Evolutionary conservation across 768 basidiomycete genomes (phyloP), one percentile per base, ranked within the genome.

Genomic region (Paxillus rubicundulus): DNA sequence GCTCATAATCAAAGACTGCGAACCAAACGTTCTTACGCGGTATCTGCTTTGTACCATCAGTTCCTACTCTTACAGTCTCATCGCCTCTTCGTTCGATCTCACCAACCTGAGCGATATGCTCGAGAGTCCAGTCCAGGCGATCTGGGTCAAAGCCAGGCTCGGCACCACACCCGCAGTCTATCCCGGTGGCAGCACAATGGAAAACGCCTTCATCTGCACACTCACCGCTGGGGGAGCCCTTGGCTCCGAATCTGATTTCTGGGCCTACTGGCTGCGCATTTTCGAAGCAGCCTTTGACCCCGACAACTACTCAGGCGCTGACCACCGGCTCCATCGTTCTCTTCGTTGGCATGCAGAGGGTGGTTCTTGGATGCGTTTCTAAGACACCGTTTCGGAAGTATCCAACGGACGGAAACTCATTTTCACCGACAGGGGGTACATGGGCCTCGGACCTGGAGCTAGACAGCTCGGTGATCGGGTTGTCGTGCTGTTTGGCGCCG

Each of bases 291-390:
- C 10, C 1, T 49, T 49, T 32, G 49, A 49, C 17, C 39, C 49
- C 32, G 39, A 49, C 4, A 21, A 44, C 18, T 44, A 42, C 28
- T 21, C 49, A 14, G 33, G 10, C 7, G 27, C 36, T 5, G 49
- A 50, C 1, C 14, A 7, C 9, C 17, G 17, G 14, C 40, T 43
- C 34, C 42, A 36, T 21, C 34, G 21, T 18, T 24, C 32, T 12
- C 18, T 44, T 24, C 12, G 49, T 9, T 33, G 33, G 24, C 38
- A 17, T 30, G 47, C 28, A 6, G 47, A 27, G 34, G 36, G 36
- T n/a, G 49, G 49, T 4, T 50, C 49, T 16, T 50, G 49, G 49
- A 50, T 50, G 42, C 49, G 33, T 7, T 44, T 50, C 16, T 42
- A 50, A 21, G 42, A 50, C 3, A 17, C 36, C n/a, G n/a, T 50